These are phyloP conservation scores for Phyllosticta ampelicida DNA, from an alignment of 2,329 filamentous ascomycete species.

Conservation along the genomic window DNA sequence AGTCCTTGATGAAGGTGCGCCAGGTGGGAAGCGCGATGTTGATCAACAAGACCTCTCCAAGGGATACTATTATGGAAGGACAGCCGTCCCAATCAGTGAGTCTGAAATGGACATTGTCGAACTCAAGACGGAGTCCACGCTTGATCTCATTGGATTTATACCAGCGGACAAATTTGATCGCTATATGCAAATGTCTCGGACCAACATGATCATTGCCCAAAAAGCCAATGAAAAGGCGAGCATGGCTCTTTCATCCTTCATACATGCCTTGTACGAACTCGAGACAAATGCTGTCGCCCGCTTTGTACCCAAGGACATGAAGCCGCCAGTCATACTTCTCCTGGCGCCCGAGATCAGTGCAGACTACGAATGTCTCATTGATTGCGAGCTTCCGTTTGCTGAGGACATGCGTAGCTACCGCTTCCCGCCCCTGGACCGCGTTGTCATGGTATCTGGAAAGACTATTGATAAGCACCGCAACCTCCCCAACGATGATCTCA, in stretches of 20 bases:
- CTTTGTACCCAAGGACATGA: constrained; percentile 73
- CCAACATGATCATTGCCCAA: constrained; percentile 65
- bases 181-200: constrained; percentile 74
- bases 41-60: constrained; percentile 77
- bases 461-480: constrained; percentile 72
- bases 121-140: constrained; percentile 61
- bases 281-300: constrained; percentile 80
- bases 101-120: constrained; percentile 84
- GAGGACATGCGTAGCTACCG: constrained; percentile 86
- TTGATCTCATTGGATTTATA: constrained; percentile 84
- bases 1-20: constrained; percentile 61
- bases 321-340: constrained; percentile 64
- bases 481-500: constrained; percentile 63
- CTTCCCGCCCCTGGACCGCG: constrained; percentile 80
- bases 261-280: constrained; percentile 76
- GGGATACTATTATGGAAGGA: constrained; percentile 87
- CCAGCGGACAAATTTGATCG: constrained; percentile 66
- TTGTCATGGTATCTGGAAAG: constrained; percentile 78
- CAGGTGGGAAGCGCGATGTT: constrained; percentile 72
- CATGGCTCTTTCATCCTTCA: constrained; percentile 76
- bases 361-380: constrained; percentile 75
- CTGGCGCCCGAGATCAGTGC: constrained; percentile 70
- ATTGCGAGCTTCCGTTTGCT: constrained; percentile 82
- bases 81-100: constrained; percentile 78
- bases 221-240: constrained; percentile 71